Evolutionary conservation across 2,329 filamentous ascomycete species (phyloP).

Genomic region (Epichloe scottii): DNA sequence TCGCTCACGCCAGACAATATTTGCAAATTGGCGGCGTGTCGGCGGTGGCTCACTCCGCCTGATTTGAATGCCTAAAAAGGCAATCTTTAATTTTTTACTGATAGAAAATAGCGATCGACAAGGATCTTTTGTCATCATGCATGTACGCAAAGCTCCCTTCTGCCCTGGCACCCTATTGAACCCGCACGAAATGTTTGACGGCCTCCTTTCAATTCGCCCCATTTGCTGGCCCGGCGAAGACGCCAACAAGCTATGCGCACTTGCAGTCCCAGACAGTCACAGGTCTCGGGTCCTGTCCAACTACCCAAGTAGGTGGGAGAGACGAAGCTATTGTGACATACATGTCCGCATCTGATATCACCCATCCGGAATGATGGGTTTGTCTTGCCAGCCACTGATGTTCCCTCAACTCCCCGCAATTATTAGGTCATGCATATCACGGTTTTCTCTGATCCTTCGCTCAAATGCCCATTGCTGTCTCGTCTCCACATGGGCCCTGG

Average conservation of each 20-base stretch:
- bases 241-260: no score
- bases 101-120: background rate
- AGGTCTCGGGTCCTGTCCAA: no score
- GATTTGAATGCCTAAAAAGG: background rate
- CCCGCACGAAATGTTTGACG: no score
- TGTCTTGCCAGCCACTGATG: background rate
- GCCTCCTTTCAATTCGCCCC: no score
- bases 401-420: slow-evolving; percentile 23
- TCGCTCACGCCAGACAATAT: background rate
- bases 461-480: no score
- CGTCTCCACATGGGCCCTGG: no score
- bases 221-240: no score
- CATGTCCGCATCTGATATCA: no score
- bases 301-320: no score
- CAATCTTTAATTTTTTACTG: background rate
- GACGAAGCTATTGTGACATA: no score
- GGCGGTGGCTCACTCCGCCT: background rate
- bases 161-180: no score
- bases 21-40: background rate
- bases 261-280: no score
- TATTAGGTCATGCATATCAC: slow-evolving; percentile 31
- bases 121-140: slow-evolving; percentile 1
- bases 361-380: background rate
- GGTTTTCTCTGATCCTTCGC: slow-evolving; percentile 6
- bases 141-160: background rate